Evolutionary conservation across 2,329 filamentous ascomycete species (phyloP).

Genomic region (Chaetomium strumarium): DNA sequence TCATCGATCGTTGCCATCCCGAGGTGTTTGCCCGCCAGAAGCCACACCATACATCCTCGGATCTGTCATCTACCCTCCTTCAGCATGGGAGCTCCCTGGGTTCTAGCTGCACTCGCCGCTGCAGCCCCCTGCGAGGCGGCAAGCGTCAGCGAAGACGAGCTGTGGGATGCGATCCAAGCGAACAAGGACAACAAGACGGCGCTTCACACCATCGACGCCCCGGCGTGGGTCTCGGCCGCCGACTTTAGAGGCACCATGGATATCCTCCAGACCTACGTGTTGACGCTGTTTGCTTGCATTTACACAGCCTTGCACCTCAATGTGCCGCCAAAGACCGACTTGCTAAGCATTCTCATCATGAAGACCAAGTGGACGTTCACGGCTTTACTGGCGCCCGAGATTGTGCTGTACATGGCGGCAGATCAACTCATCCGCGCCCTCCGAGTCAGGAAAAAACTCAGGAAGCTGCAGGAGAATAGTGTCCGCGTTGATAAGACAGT

Average conservation of each 20-base stretch:
- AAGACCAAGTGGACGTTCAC: neutral
- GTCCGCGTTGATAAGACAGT: neutral
- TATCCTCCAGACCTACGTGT: neutral
- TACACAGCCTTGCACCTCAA: slow-evolving; percentile 7
- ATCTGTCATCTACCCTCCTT: too few species aligned
- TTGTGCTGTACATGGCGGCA: neutral
- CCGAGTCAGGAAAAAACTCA: neutral
- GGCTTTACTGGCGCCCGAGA: neutral
- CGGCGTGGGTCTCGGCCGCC: neutral
- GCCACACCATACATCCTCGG: too few species aligned
- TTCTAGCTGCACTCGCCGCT: neutral
- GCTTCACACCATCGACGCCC: neutral
- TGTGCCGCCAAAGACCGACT: neutral
- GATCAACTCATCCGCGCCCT: neutral
- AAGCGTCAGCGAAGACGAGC: neutral
- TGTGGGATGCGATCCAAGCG: neutral
- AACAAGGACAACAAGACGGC: neutral
- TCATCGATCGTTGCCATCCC: too few species aligned
- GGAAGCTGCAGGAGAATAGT: neutral
- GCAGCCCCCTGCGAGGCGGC: neutral
- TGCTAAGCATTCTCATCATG: neutral
- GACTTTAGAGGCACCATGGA: neutral
- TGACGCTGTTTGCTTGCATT: slow-evolving; percentile 2
- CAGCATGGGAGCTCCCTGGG: too few species aligned
- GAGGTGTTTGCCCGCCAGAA: too few species aligned